Conservation (phyloP, 768 basidiomycete genomes). For the Cyclocybe aegerita region DNA sequence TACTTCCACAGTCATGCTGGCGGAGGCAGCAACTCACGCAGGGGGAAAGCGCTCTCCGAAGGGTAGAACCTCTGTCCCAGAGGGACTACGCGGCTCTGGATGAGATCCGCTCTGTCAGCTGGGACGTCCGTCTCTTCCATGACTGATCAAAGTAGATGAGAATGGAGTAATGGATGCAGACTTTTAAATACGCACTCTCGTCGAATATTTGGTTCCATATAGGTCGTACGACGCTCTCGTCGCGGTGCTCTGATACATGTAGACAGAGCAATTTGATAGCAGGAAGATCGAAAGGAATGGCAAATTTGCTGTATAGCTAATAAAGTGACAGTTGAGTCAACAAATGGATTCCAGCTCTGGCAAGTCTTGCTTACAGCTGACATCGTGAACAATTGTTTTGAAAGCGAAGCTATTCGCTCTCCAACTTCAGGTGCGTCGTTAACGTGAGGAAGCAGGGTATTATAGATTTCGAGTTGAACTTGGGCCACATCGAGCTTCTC, state of each 20-base stretch:
- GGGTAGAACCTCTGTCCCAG: slow-evolving; percentile 88
- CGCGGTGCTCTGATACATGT: slow-evolving; percentile 90
- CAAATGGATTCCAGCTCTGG: neutral
- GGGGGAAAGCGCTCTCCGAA: slow-evolving; percentile 86
- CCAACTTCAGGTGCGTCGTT: slow-evolving; percentile 63
- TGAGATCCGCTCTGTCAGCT: slow-evolving; percentile 53
- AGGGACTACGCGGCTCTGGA: slow-evolving; percentile 63
- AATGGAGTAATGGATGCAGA: neutral
- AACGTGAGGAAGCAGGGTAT: slow-evolving; percentile 59
- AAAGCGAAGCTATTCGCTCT: slow-evolving; percentile 58
- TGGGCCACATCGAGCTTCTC: slow-evolving; percentile 97
- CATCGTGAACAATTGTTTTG: slow-evolving; percentile 69
- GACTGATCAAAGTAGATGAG: slow-evolving; percentile 33
- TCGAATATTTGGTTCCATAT: slow-evolving; percentile 91
- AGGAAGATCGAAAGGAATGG: slow-evolving; percentile 81
- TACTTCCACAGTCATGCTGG: slow-evolving; percentile 3
- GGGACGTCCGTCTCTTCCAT: slow-evolving; percentile 57
- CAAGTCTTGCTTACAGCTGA: slow-evolving; percentile 62
- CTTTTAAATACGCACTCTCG: slow-evolving; percentile 50
- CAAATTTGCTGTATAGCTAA: slow-evolving; percentile 87
- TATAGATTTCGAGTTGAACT: slow-evolving; percentile 91
- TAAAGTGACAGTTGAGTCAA: slow-evolving; percentile 9
- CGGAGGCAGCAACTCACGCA: slow-evolving; percentile 54
- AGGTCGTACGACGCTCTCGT: slow-evolving; percentile 74
- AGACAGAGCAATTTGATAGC: slow-evolving; percentile 86